Evolutionary conservation across 2,329 filamentous ascomycete species (phyloP), one percentile per base, ranked within the genome.

Genomic region (Botrytis medusae): DNA sequence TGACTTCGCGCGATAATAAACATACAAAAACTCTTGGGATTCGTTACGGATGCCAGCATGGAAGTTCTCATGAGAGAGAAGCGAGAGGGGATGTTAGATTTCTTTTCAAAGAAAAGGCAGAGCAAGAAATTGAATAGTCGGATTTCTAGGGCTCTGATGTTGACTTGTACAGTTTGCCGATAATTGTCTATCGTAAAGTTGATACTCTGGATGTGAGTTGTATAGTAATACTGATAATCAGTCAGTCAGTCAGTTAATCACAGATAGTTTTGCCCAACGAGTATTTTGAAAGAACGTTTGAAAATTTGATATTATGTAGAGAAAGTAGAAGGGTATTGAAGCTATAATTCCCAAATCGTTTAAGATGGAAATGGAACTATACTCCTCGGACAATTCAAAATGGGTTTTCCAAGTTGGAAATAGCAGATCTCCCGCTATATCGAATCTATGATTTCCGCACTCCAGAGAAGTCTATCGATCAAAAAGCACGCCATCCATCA

Each of bases 121-220:
- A 37, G 1, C 1, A 8, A 37, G 37, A 9, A 37, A 37, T 37
- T 37, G 37, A 37, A 9, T 9, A 37, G 1, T 9, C 9, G 37
- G 9, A 37, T 37, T 1, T 37, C 37, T 1, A 7, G 37, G 37
- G 37, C 7, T 37, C 5, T 3, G 8, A 8, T 37, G 37, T 7
- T 37, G 37, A 37, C 37, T 37, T 37, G 37, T 10, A 37, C 1
- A 8, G 2, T 54, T 54, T n/a, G n/a, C 5, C 12, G 2, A 25
- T 2, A 16, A 16, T 6, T 1, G 7, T n/a, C 1, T 14, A 51
- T 51, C 0, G 4, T n/a, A 2, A n/a, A 16, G 10, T 51, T 51
- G 4, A 51, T 0, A n/a, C 12, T 16, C 9, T 5, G 25, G 10
- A n/a, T 51, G 1, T 2, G 7, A n/a, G 7, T 12, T 8, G 4